These are phyloP conservation scores for Starmerella stigmatis DNA, from an alignment of 805 yeast species.

Conservation along the genomic window DNA sequence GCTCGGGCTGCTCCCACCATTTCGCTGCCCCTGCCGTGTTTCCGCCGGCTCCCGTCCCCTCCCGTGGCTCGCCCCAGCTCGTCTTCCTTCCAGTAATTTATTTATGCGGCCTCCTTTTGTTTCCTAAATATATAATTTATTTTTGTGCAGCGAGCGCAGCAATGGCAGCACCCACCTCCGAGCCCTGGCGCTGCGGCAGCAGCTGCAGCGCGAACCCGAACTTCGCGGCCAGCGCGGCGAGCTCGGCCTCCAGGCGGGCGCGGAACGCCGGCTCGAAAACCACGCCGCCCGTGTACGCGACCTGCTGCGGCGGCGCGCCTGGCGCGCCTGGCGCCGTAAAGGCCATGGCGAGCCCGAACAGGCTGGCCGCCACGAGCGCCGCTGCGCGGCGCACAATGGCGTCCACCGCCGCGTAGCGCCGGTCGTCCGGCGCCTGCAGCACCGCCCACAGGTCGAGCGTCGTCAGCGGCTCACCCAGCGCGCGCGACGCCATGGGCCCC, in stretches of 20 bases:
- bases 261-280: conserved; percentile 19
- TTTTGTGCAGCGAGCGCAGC: conserved; percentile 6
- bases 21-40: too few relatives aligned
- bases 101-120: too few relatives aligned
- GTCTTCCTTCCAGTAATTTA: conserved; percentile 6
- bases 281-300: conserved; percentile 25
- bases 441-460: conserved; percentile 15
- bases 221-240: conserved; percentile 1
- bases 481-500: conserved; percentile 12
- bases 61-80: neutral
- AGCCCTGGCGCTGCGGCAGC: conserved; percentile 19
- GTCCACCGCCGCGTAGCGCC: conserved; percentile 9
- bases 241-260: conserved; percentile 6
- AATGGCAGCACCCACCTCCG: conserved; percentile 24
- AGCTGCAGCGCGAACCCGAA: conserved; percentile 13
- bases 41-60: too few relatives aligned
- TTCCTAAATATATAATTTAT: too few relatives aligned
- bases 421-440: neutral
- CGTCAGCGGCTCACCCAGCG: neutral
- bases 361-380: conserved; percentile 17
- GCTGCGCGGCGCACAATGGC: conserved; percentile 20
- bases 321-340: neutral
- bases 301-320: neutral
- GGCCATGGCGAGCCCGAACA: conserved; percentile 15
- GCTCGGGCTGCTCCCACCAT: too few relatives aligned